Base-by-base conservation (phyloP, 345 rosid genomes). In the Syzygium oleosum region DNA sequence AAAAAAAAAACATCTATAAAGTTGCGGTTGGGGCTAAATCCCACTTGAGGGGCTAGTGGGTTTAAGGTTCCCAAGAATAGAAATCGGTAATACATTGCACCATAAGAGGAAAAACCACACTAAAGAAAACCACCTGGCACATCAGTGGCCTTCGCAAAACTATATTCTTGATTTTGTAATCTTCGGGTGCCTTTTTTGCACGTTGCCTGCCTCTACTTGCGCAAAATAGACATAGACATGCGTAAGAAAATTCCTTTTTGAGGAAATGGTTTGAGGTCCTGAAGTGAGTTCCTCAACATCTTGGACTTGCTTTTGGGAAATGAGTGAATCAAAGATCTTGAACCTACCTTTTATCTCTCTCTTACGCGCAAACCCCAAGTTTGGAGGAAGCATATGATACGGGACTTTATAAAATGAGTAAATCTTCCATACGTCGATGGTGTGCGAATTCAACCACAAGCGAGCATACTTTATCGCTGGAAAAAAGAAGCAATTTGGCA, bases 1-100 rank as follows among this genome's bases (percentile, higher is more conserved):
- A 11, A 27, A 55, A 55, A 55, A 55, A 55, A 22, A 55, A 9
- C 80, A 38, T 73, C 46, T 73, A 19, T 73, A 73, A 73, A 38
- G 80, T 38, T 73, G 80, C 80, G 49, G 49, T 80, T 85, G 84
- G 46, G 89, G 77, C 51, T 87, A 87, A 10, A 17, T 85, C 34
- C 91, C 34, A 46, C 17, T 88, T 85, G 52, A 52, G 87, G 78
- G 52, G 10, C 55, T 83, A 55, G 88, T 85, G 68, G 84, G 49
- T 38, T 38, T 84, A 85, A 88, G 85, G 86, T 90, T 90, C 87
- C 94, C 87, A 46, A 63, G 89, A 84, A 23, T 87, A 78, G 94
- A 89, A 90, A 87, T 84, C 41, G 22, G 38, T 56, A 77, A 25
- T 29, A 34, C 87, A 16, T 52, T 68, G 73, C 89, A 78, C 89